phyloP scores from a whole-genome alignment of 2,329 filamentous ascomycete species.

The Tolypocladium nubicola region DNA sequence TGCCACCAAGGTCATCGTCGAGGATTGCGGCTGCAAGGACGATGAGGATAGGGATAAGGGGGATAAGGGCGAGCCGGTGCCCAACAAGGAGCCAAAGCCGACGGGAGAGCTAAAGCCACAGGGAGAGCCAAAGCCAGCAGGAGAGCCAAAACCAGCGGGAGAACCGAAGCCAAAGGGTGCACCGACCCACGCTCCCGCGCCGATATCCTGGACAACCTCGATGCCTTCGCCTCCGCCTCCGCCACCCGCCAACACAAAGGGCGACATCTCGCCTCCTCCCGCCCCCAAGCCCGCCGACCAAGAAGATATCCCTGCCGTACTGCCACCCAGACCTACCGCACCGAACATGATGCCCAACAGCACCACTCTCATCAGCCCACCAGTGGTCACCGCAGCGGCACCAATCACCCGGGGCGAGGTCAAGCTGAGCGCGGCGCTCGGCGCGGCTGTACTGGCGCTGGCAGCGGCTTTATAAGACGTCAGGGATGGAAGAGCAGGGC shows the following conservation, averaged over 20 bases:
- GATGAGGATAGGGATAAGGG: background rate
- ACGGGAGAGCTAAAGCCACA: too few relatives aligned
- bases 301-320: background rate
- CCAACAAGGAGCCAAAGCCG: background rate
- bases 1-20: background rate
- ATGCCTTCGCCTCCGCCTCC: too few relatives aligned
- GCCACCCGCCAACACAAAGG: too few relatives aligned
- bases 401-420: background rate
- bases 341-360: background rate
- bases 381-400: conserved; percentile 1
- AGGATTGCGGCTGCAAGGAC: background rate
- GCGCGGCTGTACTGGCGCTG: background rate
- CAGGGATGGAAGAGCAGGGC: background rate
- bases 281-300: background rate
- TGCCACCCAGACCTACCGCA: background rate
- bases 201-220: too few relatives aligned
- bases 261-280: background rate
- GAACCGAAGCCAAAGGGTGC: too few relatives aligned
- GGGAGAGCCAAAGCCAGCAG: too few relatives aligned
- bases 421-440: background rate
- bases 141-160: too few relatives aligned
- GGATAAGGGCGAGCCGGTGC: background rate
- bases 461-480: conserved; percentile 1
- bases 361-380: conserved; percentile 12
- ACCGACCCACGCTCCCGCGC: too few relatives aligned